Evolutionary conservation across 2,329 filamentous ascomycete genomes (phyloP), one percentile per base, ranked within the genome.

Genomic region (Trichophyton verrucosum): DNA sequence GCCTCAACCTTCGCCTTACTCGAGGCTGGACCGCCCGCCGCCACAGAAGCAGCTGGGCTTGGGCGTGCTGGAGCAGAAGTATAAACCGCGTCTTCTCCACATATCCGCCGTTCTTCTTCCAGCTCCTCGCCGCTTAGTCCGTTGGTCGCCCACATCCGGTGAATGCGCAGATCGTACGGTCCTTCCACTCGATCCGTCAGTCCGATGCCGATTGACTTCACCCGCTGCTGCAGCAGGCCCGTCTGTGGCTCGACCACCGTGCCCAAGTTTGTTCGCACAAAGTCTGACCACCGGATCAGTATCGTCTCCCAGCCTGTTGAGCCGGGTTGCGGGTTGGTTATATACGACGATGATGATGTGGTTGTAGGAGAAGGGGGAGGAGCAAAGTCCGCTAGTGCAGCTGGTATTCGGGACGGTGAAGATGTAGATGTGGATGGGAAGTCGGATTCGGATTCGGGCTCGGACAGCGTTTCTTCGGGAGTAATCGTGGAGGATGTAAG

Each of bases 211-310:
- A 99, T 79, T 30, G 86, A 95, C 70, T 85, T 82, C 33, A 99
- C 86, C 73, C 90, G 91, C 68, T 95, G 88, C 64, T 87, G 84
- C 71, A 96, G 76, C 74, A 99, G 86, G 72, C 95, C 91, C 11
- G 86, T 86, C 78, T 97, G 92, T 36, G 94, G 94, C 76, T 97
- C 91, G 3, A 96, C 86, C 1, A 95, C 89, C 68, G 89, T 85
- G 5, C 94, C 94, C 69, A 95, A 84, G 71, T 96, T 97, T 13
- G 94, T 99, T 64, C 94, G 82, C 62, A 99, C 92, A 75, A 99
- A 97, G 65, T 95, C 90, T 67, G 86, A 87, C 82, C 91, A 94
- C 64, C 87, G 88, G 65, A 99, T 87, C 55, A 95, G 74, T n/a
- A 96, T 82, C 1, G 94, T 96, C 79, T 99, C 92, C 94, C 94